Conservation (phyloP, 495 filamentous ascomycete genomes). For the Thozetella sp. region DNA sequence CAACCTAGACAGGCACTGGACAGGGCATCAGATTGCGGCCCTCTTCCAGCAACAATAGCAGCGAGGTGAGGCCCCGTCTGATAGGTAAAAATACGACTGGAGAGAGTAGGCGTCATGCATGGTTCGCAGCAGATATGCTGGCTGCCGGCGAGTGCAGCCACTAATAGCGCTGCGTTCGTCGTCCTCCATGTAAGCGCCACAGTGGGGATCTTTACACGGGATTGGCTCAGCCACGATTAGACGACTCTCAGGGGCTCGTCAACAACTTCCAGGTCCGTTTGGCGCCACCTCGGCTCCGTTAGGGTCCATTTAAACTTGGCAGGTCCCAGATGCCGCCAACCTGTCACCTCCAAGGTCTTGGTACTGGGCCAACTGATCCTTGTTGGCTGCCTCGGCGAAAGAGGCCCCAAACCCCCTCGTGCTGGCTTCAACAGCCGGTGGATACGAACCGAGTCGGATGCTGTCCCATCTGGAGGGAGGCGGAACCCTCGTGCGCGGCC, state of each 20-base stretch:
- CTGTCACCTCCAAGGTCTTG: not conserved
- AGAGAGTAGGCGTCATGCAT: too few relatives aligned
- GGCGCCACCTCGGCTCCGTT: not conserved
- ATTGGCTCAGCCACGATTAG: not conserved
- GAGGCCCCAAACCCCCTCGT: not conserved
- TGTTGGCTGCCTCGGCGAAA: not conserved
- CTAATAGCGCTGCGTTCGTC: not conserved
- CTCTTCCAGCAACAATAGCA: too few relatives aligned
- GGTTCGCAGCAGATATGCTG: too few relatives aligned
- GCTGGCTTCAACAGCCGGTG: not conserved
- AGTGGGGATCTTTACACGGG: not conserved
- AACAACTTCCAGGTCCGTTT: not conserved
- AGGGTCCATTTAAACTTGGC: not conserved
- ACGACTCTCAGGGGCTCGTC: not conserved
- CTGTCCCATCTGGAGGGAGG: too few relatives aligned
- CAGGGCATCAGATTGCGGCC: too few relatives aligned
- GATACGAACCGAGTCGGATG: too few relatives aligned
- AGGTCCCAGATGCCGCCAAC: too few relatives aligned
- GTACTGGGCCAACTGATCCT: not conserved
- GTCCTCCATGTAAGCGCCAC: not conserved
- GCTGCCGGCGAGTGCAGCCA: too few relatives aligned
- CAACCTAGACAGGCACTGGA: too few relatives aligned
- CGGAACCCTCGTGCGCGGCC: too few relatives aligned
- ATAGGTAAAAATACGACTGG: too few relatives aligned
- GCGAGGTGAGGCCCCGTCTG: too few relatives aligned